phyloP scores from a whole-genome alignment of 2,329 filamentous ascomycete genomes.

The Apiospora koreana region DNA sequence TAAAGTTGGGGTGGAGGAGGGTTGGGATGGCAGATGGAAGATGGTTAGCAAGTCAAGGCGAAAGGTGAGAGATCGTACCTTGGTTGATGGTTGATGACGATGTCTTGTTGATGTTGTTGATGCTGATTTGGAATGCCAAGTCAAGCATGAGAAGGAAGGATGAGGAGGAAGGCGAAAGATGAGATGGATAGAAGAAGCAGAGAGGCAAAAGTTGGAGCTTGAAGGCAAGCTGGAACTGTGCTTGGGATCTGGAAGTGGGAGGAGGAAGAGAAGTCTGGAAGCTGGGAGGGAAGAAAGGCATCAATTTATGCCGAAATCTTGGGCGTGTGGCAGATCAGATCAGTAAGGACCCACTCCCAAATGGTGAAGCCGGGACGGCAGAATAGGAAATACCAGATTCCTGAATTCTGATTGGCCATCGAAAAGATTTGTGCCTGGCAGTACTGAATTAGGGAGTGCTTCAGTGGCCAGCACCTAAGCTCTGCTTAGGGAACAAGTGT shows the following conservation, averaged over 20 bases:
- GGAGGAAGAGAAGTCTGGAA: neutral
- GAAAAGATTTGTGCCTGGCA: no score
- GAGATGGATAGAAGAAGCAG: neutral
- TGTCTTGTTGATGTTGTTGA: no score
- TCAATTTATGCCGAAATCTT: neutral
- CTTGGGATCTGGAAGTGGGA: neutral
- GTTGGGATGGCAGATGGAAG: no score
- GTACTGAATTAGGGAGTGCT: neutral
- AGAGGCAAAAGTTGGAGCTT: neutral
- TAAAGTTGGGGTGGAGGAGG: no score
- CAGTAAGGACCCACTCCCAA: neutral
- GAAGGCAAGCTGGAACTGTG: neutral
- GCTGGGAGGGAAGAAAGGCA: neutral
- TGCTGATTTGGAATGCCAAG: no score
- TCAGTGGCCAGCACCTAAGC: neutral
- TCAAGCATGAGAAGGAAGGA: no score
- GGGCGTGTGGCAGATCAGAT: neutral
- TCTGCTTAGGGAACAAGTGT: neutral
- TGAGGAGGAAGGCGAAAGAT: no score
- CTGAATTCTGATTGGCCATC: neutral
- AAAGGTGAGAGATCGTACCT: no score
- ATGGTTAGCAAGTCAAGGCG: no score
- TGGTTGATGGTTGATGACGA: no score
- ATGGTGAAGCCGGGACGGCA: neutral
- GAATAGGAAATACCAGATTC: neutral